Percentiles rank a stretch among this genome's conserved stretches.
Conservation (phyloP, 345 rosid species). For the Hibiscus syriacus region DNA sequence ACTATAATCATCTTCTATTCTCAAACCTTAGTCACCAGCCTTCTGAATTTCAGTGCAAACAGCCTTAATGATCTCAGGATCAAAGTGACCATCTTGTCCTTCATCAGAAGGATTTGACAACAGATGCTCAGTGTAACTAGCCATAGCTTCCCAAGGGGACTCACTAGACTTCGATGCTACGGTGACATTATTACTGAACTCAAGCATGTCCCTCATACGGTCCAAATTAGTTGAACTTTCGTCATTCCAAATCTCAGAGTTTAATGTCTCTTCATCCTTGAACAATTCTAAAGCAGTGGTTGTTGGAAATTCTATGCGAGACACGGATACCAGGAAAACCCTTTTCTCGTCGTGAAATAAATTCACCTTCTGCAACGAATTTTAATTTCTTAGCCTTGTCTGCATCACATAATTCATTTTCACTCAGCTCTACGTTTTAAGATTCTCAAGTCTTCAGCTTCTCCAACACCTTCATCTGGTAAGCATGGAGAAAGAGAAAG, state of each 20-base stretch:
- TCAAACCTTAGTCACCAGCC: conserved; percentile 95
- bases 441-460: conserved; percentile 69
- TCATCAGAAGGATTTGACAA: conserved; percentile 27
- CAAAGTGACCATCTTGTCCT: conserved; percentile 19
- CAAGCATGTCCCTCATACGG: conserved; percentile 28
- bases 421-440: conserved; percentile 63
- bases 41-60: conserved; percentile 53
- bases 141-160: conserved; percentile 77
- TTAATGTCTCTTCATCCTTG: conserved; percentile 31
- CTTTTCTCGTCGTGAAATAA: conserved; percentile 74
- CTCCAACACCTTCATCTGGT: conserved; percentile 90
- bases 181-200: conserved; percentile 27
- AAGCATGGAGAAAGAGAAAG: conserved; percentile 50
- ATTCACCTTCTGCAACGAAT: conserved; percentile 62
- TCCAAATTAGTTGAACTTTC: conserved; percentile 27
- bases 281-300: conserved; percentile 44
- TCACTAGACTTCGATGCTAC: conserved; percentile 29
- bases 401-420: conserved; percentile 37
- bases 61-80: conserved; percentile 47
- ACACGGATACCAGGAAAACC: conserved; percentile 82
- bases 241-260: conserved; percentile 25
- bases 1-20: conserved; percentile 48
- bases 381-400: conserved; percentile 56
- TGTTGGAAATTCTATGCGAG: conserved; percentile 33
- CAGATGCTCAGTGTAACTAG: conserved; percentile 43